phyloP scores from a whole-genome alignment of 169 alveolate genomes.

The Eimeria brunetti region DNA sequence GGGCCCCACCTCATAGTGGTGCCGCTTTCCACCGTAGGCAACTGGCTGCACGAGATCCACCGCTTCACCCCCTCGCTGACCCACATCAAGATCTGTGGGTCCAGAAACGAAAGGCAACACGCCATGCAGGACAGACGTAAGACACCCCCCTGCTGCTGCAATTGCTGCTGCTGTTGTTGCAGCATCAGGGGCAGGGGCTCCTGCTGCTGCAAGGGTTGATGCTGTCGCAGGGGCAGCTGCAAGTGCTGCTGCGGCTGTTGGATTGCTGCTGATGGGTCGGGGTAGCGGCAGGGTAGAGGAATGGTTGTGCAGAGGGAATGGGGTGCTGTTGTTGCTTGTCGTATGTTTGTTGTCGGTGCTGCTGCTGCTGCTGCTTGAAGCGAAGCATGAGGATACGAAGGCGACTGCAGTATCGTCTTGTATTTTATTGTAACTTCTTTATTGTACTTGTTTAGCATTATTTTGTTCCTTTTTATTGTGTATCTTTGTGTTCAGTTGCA shows the following conservation, averaged over 20 bases:
- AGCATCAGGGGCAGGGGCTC: neutral
- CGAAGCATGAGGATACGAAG: too few species aligned
- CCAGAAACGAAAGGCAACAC: conserved; percentile 91
- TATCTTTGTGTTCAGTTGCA: conserved; percentile 79
- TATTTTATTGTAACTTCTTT: too few species aligned
- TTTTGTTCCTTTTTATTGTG: neutral
- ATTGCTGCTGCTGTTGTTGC: neutral
- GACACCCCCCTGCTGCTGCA: too few species aligned
- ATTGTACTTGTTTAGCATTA: neutral
- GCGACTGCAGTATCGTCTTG: too few species aligned
- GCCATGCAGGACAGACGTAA: conserved; percentile 87
- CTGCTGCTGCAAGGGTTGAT: neutral
- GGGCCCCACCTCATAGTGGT: conserved; percentile 97
- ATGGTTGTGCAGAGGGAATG: neutral
- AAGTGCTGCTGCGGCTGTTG: too few species aligned
- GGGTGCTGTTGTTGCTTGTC: neutral
- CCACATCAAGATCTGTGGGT: conserved; percentile 92
- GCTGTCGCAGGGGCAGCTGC: too few species aligned
- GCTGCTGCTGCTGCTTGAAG: too few species aligned
- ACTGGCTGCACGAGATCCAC: conserved; percentile 97
- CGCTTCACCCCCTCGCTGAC: conserved; percentile 93
- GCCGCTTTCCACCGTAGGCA: conserved; percentile 96
- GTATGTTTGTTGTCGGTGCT: too few species aligned
- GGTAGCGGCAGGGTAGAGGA: too few species aligned
- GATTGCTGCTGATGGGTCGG: too few species aligned